phyloP scores from a whole-genome alignment of 2,329 filamentous ascomycete species.

The Stagonosporopsis vannaccii region DNA sequence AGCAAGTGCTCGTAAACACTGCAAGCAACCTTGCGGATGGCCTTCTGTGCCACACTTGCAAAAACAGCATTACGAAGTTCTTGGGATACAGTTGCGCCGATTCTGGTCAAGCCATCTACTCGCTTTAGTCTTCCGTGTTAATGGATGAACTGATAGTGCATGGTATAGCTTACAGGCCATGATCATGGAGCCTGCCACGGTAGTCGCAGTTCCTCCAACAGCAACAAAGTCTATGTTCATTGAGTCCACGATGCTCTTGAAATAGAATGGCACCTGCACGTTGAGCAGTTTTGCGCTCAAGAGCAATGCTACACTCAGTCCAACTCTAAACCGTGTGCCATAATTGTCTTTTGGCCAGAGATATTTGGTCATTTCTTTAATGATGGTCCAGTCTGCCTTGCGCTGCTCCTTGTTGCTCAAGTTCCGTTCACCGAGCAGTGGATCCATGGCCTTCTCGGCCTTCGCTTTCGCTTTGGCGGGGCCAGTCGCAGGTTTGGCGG shows the following conservation, averaged over 20 bases:
- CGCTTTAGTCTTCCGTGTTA: constrained; percentile 25
- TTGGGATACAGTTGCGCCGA: constrained; percentile 88
- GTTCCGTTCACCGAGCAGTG: constrained; percentile 69
- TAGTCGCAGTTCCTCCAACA: constrained; percentile 85
- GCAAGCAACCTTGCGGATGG: constrained; percentile 86
- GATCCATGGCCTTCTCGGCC: constrained; percentile 38
- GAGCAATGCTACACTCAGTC: constrained; percentile 81
- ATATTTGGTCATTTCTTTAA: constrained; percentile 96
- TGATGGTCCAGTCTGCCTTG: constrained; percentile 97
- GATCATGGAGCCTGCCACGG: constrained; percentile 90
- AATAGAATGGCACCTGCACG: constrained; percentile 98
- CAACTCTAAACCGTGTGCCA: constrained; percentile 83
- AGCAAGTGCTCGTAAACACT: constrained; percentile 94
- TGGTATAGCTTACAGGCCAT: constrained; percentile 70
- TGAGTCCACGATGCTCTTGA: constrained; percentile 95
- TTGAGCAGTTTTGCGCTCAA: constrained; percentile 91
- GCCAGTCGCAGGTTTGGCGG: constrained; percentile 30
- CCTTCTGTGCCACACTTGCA: constrained; percentile 95
- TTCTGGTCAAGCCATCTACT: constrained; percentile 80
- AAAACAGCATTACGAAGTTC: constrained; percentile 96
- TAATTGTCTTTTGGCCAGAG: constrained; percentile 92
- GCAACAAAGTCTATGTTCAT: constrained; percentile 96
- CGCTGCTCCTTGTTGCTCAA: constrained; percentile 83
- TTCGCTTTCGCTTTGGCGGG: constrained; percentile 32
- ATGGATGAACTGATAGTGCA: constrained; percentile 8